Evolutionary conservation across 768 basidiomycete genomes (phyloP).

Genomic region (Mycena indigotica): DNA sequence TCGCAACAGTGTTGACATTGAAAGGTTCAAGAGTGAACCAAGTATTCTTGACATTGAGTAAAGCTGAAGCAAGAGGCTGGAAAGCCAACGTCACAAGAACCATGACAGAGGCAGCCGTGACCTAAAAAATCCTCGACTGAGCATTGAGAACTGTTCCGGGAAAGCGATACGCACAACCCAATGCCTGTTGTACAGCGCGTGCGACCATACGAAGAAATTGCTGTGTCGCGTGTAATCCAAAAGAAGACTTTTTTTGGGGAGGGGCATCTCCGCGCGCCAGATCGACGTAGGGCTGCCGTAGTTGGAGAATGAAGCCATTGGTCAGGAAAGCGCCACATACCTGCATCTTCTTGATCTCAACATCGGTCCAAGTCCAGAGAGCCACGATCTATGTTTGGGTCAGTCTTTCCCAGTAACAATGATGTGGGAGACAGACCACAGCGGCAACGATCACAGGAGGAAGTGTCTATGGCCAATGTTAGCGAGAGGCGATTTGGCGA

Average conservation of each 20-base stretch:
- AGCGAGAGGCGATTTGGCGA: neutral
- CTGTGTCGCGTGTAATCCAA: constrained; percentile 59
- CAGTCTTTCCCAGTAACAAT: neutral
- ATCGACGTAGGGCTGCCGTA: constrained; percentile 54
- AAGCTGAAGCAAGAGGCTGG: constrained; percentile 54
- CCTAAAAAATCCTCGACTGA: neutral
- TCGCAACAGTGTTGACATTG: constrained; percentile 38
- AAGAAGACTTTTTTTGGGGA: constrained; percentile 51
- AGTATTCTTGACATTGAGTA: constrained; percentile 50
- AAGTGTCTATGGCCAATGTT: constrained; percentile 41
- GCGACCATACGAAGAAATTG: constrained; percentile 51
- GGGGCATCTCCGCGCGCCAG: constrained; percentile 58
- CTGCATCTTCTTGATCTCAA: constrained; percentile 61
- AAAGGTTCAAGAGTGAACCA: constrained; percentile 39
- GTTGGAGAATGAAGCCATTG: neutral
- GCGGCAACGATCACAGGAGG: constrained; percentile 55
- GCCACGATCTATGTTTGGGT: constrained; percentile 40
- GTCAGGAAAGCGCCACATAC: constrained; percentile 26
- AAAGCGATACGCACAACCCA: constrained; percentile 43
- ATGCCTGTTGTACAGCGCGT: constrained; percentile 48
- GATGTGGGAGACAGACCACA: constrained; percentile 33
- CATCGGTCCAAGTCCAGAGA: constrained; percentile 59
- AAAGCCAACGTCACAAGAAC: constrained; percentile 41
- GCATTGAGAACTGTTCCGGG: neutral
- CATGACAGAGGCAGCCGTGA: neutral